Conservation (phyloP, 2,329 filamentous ascomycete genomes). For the Sclerotinia spermophila region DNA sequence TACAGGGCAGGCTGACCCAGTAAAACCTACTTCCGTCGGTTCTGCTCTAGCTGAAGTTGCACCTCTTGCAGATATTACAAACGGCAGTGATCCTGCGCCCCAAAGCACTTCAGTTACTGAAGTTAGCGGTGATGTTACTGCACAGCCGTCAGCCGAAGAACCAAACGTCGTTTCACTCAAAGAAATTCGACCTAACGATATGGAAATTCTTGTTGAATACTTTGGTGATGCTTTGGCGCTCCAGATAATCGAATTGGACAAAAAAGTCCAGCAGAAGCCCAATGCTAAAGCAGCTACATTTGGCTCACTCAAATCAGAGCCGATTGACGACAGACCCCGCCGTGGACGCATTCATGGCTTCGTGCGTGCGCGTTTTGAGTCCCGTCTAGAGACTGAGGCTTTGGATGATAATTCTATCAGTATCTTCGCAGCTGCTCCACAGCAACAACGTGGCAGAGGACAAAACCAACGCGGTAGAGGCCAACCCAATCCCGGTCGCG, state of each 20-base stretch:
- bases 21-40: neutral
- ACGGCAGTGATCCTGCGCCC: neutral
- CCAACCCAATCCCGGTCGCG: conserved; percentile 22
- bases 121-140: neutral
- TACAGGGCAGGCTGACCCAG: neutral
- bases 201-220: conserved; percentile 41
- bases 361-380: conserved; percentile 60
- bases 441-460: conserved; percentile 21
- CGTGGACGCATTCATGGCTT: conserved; percentile 57
- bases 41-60: neutral
- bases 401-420: conserved; percentile 54
- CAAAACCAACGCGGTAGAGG: conserved; percentile 1
- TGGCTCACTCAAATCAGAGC: conserved; percentile 48
- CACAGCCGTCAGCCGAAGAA: neutral
- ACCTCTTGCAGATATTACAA: neutral
- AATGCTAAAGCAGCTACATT: conserved; percentile 54
- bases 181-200: conserved; percentile 44
- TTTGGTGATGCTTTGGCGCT: conserved; percentile 51
- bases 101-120: neutral
- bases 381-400: conserved; percentile 59
- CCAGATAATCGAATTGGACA: conserved; percentile 53
- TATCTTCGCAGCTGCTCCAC: conserved; percentile 48
- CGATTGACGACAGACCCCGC: conserved; percentile 56
- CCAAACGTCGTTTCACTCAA: conserved; percentile 24
- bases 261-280: conserved; percentile 50